phyloP scores from a whole-genome alignment of 2,329 filamentous ascomycete species.

The Paracamarosporium sp. region DNA sequence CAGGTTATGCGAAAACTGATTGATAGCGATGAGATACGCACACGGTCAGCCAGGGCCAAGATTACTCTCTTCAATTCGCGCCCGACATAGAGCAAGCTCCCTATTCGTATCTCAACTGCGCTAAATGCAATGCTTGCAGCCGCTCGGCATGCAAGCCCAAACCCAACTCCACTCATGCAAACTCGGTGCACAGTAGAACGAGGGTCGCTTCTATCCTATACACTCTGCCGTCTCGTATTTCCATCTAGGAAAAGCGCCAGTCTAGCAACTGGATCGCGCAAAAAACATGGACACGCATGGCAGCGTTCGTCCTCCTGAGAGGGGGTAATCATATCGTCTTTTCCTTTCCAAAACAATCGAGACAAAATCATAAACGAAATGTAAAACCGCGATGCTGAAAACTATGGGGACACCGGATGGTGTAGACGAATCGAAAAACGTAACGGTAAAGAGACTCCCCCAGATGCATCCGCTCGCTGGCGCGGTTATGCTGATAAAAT shows the following conservation, averaged over 20 bases:
- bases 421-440: neutral
- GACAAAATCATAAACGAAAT: neutral
- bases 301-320: slow-evolving; percentile 14
- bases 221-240: neutral
- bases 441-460: neutral
- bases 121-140: neutral
- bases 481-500: neutral
- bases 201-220: neutral
- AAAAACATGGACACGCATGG: slow-evolving; percentile 22
- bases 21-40: neutral
- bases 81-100: neutral
- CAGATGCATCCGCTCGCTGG: neutral
- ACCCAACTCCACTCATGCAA: slow-evolving; percentile 6
- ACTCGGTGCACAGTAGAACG: neutral
- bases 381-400: neutral
- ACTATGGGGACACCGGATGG: neutral
- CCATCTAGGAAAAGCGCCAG: slow-evolving; percentile 19
- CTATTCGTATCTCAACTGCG: neutral
- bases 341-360: neutral
- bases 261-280: slow-evolving; percentile 36
- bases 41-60: neutral
- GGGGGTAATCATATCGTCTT: slow-evolving; percentile 11
- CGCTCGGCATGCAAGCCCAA: neutral
- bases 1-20: no score
- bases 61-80: neutral